Conservation (phyloP, 352 stramenopile genomes). For the Globisporangium middletonii region DNA sequence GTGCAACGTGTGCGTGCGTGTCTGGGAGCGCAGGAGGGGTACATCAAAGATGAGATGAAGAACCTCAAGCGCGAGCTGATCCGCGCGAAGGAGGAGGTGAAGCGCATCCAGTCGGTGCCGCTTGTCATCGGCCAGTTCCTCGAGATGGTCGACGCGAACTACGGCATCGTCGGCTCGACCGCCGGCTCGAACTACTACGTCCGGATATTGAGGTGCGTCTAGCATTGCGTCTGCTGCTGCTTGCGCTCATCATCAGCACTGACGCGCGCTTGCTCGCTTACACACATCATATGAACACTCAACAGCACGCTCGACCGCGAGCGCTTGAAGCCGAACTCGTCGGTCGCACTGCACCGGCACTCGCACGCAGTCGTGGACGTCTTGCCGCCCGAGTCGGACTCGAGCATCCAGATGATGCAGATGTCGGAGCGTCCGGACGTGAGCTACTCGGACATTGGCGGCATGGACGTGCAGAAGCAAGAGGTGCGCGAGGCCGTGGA, state of each 20-base stretch:
- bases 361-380: constrained; percentile 99
- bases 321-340: constrained; percentile 98
- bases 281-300: background rate
- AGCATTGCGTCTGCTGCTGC: constrained; percentile 10
- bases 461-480: constrained; percentile 99
- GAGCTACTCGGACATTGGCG: constrained; percentile 95
- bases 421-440: constrained; percentile 99
- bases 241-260: background rate
- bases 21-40: constrained; percentile 84
- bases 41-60: constrained; percentile 99
- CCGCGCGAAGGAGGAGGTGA: constrained; percentile 98
- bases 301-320: constrained; percentile 96
- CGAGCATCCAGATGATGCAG: constrained; percentile 98
- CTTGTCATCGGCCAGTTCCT: constrained; percentile 99
- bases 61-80: constrained; percentile 99
- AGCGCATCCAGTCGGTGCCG: constrained; percentile 99
- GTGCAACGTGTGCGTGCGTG: too few relatives aligned
- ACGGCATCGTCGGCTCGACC: constrained; percentile 97
- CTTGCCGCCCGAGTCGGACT: constrained; percentile 98
- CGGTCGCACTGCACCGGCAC: constrained; percentile 97
- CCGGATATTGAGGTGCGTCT: constrained; percentile 80
- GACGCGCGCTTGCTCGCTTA: background rate
- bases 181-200: constrained; percentile 99
- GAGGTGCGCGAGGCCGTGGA: constrained; percentile 99
- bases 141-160: constrained; percentile 99